phyloP scores from a whole-genome alignment of 176 grass and related monocot species.

The bread wheat (Triticum aestivum) region DNA sequence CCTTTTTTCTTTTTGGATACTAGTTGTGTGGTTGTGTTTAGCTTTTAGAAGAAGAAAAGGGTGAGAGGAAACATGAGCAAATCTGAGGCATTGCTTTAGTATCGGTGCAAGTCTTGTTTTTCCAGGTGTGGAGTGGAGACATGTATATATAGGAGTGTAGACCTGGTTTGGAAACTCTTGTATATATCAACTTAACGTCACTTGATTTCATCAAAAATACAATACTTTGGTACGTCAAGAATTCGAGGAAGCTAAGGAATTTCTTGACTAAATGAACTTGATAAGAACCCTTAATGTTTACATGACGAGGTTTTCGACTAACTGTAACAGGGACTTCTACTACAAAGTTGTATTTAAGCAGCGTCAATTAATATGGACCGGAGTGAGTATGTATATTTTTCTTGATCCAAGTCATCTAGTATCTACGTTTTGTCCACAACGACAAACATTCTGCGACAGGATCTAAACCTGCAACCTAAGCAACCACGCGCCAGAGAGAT shows the following conservation, averaged over 20 bases:
- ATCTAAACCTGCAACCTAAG: neutral
- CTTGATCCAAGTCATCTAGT: neutral
- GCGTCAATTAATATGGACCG: too few species aligned
- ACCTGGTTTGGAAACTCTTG: neutral
- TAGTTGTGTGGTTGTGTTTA: neutral
- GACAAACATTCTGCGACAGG: neutral
- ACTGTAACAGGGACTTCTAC: neutral
- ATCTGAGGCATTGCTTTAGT: neutral
- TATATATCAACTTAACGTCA: neutral
- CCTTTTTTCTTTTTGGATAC: neutral
- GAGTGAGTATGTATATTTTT: neutral
- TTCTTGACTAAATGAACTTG: neutral
- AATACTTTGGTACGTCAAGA: neutral
- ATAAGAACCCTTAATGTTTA: neutral
- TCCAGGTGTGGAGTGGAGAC: too few species aligned
- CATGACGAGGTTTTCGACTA: neutral
- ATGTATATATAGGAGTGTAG: neutral
- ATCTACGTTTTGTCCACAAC: neutral
- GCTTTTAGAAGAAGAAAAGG: neutral
- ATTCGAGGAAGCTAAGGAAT: neutral
- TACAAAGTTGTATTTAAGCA: too few species aligned
- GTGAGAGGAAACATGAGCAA: neutral
- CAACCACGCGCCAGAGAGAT: neutral
- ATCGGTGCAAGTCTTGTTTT: neutral
- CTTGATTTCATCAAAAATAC: neutral